phyloP scores from a whole-genome alignment of 495 filamentous ascomycete species.

The Aspergillus cavernicola region DNA sequence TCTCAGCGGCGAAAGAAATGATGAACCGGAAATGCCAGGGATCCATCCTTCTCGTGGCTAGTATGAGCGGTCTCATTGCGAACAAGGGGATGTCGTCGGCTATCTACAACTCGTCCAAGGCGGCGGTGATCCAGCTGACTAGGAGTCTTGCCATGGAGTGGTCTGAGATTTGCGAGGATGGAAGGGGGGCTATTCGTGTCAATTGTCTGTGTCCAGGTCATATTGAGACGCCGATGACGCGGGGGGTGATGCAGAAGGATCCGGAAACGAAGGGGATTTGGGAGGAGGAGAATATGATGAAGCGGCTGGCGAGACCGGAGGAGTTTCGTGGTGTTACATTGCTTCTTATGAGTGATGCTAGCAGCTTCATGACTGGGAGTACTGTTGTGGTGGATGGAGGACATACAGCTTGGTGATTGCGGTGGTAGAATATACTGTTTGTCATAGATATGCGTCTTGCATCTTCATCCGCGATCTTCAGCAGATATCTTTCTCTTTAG shows the following conservation, averaged over 20 bases:
- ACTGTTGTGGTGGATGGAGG: slow-evolving; percentile 53
- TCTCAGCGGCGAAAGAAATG: slow-evolving; percentile 63
- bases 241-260: slow-evolving; percentile 51
- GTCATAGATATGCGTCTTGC: too few species aligned
- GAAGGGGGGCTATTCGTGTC: slow-evolving; percentile 22
- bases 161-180: slow-evolving; percentile 26
- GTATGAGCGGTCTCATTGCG: slow-evolving; percentile 69
- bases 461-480: too few species aligned
- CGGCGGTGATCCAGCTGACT: slow-evolving; percentile 56
- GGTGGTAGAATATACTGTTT: background rate
- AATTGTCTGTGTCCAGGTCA: slow-evolving; percentile 50
- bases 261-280: slow-evolving; percentile 49
- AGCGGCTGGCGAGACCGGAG: slow-evolving; percentile 48
- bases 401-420: slow-evolving; percentile 39
- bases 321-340: slow-evolving; percentile 57
- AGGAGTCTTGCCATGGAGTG: slow-evolving; percentile 64
- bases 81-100: slow-evolving; percentile 58
- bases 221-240: slow-evolving; percentile 59
- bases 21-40: slow-evolving; percentile 43
- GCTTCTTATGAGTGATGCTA: slow-evolving; percentile 52
- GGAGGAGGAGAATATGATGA: slow-evolving; percentile 58
- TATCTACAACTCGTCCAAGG: slow-evolving; percentile 61
- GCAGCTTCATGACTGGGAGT: slow-evolving; percentile 58
- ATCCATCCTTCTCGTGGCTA: slow-evolving; percentile 64
- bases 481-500: too few species aligned